Conservation (phyloP, 805 yeast species). For the Helenozyma rhizophorensis region DNA sequence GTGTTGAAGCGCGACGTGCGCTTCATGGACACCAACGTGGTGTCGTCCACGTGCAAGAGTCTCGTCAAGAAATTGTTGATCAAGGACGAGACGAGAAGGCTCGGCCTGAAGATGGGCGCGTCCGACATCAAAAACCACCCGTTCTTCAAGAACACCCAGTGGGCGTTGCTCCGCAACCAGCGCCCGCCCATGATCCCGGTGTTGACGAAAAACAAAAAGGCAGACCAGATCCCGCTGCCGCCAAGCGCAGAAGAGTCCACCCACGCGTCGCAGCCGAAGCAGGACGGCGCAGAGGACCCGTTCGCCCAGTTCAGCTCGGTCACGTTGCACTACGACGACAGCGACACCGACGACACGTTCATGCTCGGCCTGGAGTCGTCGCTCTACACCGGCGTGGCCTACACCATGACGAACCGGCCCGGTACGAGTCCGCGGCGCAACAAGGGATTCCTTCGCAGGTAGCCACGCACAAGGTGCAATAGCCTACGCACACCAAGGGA, state of each 20-base stretch:
- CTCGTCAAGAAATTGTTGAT: conserved; percentile 76
- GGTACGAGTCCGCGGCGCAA: conserved; percentile 18
- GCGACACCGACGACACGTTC: conserved; percentile 31
- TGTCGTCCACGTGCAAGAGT: conserved; percentile 73
- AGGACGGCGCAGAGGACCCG: conserved; percentile 53
- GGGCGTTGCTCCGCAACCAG: conserved; percentile 92
- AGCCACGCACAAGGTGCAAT: no score
- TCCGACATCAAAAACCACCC: conserved; percentile 89
- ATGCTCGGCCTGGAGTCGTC: conserved; percentile 42
- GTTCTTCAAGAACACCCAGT: conserved; percentile 85
- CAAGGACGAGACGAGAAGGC: conserved; percentile 82
- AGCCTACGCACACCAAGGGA: no score
- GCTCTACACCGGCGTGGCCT: conserved; percentile 52
- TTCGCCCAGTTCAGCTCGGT: conserved; percentile 82
- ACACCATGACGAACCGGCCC: conserved; percentile 41
- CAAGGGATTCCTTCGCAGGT: conserved; percentile 30
- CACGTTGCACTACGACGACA: conserved; percentile 73
- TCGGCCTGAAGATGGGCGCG: conserved; percentile 93
- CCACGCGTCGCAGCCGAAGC: conserved; percentile 17
- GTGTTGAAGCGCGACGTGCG: conserved; percentile 78
- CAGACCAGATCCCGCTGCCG: conserved; percentile 12
- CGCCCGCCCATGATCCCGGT: conserved; percentile 96
- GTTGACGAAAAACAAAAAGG: conserved; percentile 36
- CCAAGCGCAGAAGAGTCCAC: conserved; percentile 29
- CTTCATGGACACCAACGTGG: conserved; percentile 64